These are phyloP conservation scores for Macrocystidia cucumis DNA, from an alignment of 1,284 basidiomycete species.

Conservation along the genomic window DNA sequence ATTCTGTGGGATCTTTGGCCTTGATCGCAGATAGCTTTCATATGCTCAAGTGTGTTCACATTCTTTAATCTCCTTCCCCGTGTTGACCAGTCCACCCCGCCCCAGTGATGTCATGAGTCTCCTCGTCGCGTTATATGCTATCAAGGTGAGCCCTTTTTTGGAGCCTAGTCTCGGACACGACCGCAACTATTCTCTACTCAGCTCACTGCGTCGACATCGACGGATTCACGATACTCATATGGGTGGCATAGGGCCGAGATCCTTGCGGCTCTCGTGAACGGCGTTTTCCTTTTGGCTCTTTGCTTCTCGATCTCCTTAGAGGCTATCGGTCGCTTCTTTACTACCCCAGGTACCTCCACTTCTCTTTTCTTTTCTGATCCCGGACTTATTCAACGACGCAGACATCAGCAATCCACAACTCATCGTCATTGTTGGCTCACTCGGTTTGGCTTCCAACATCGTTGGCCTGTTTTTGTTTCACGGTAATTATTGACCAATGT, in stretches of 20 bases:
- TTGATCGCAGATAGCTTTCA: constrained; percentile 97
- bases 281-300: constrained; percentile 89
- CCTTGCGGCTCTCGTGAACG: constrained; percentile 90
- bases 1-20: constrained; percentile 90
- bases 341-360: constrained; percentile 56
- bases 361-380: constrained; percentile 3
- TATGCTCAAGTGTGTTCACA: constrained; percentile 83
- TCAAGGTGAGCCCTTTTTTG: constrained; percentile 70
- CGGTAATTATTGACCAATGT: constrained; percentile 41
- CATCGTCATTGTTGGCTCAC: constrained; percentile 85
- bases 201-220: constrained; percentile 46
- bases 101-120: constrained; percentile 90
- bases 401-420: constrained; percentile 87
- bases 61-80: constrained; percentile 6
- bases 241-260: constrained; percentile 99
- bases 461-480: constrained; percentile 95
- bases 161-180: no score
- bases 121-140: constrained; percentile 93
- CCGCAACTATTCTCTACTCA: no score
- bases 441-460: constrained; percentile 89
- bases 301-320: constrained; percentile 96
- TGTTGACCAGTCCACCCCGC: constrained; percentile 9
- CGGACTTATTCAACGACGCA: constrained; percentile 22
- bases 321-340: constrained; percentile 87
- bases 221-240: constrained; percentile 74